phyloP scores from a whole-genome alignment of 768 basidiomycete genomes.

The Sporobolomyces roseus region DNA sequence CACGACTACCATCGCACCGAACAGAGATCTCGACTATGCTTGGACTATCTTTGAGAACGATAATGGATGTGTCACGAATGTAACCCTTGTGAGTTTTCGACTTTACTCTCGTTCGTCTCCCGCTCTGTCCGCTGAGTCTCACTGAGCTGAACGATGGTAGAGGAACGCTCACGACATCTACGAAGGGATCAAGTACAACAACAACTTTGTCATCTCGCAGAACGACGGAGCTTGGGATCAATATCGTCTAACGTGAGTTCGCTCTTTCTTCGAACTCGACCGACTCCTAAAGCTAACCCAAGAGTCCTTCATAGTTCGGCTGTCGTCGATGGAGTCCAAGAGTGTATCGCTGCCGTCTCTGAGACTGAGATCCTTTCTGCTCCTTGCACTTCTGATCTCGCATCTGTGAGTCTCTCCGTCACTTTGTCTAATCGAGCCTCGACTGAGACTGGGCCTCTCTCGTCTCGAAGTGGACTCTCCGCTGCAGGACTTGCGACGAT shows the following conservation, averaged over 20 bases:
- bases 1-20: background rate
- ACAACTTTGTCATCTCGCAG: conserved; percentile 18
- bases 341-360: conserved; percentile 7
- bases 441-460: too few species aligned
- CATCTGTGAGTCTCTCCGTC: background rate
- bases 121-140: too few species aligned
- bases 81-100: background rate
- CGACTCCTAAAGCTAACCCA: background rate
- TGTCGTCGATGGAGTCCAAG: background rate
- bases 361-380: background rate
- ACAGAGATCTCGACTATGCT: background rate
- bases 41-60: conserved; percentile 15
- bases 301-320: background rate
- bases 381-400: background rate
- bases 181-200: conserved; percentile 20
- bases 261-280: background rate
- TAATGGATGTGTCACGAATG: background rate
- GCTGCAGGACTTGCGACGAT: too few species aligned
- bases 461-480: too few species aligned
- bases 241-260: conserved; percentile 4
- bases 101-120: background rate
- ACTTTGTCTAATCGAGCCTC: too few species aligned
- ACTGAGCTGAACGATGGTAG: background rate
- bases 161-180: conserved; percentile 11
- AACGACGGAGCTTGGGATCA: background rate